These are phyloP conservation scores for Ceratobasidium sp. DNA, from an alignment of 1,284 basidiomycete species.

Conservation along the genomic window DNA sequence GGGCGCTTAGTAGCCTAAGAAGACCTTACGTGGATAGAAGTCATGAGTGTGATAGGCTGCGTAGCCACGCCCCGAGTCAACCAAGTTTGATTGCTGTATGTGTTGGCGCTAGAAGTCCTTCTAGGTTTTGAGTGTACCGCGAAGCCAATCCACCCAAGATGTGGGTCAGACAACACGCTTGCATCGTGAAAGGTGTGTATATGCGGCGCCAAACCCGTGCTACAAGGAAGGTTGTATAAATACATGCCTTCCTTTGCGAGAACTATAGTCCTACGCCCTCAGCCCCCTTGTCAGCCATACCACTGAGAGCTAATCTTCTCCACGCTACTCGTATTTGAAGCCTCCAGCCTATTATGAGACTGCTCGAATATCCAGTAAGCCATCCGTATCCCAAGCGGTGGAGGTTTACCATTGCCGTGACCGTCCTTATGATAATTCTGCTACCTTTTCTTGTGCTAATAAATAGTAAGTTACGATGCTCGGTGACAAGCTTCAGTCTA, in stretches of 20 bases:
- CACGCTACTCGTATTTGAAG: background rate
- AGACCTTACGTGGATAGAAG: too few species aligned
- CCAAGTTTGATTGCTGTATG: too few species aligned
- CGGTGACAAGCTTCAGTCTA: background rate
- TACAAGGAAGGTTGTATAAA: background rate
- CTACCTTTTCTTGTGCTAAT: conserved; percentile 21
- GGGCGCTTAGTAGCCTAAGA: too few species aligned
- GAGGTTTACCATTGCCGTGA: background rate
- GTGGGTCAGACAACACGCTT: too few species aligned
- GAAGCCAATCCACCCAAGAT: too few species aligned
- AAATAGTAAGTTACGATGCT: conserved; percentile 6
- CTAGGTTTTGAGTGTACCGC: too few species aligned
- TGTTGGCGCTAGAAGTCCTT: too few species aligned
- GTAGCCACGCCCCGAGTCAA: too few species aligned
- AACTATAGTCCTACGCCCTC: background rate
- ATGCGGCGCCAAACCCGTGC: background rate
- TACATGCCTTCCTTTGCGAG: background rate
- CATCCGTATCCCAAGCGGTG: conserved; percentile 25
- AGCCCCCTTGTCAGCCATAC: background rate
- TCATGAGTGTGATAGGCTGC: too few species aligned
- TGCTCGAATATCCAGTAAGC: conserved; percentile 23
- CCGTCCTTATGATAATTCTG: conserved; percentile 1
- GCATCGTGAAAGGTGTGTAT: background rate
- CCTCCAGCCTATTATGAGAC: background rate
- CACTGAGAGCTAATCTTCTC: background rate